Evolutionary conservation across 2,329 filamentous ascomycete genomes (phyloP).

Genomic region (Celoporthe dispersa): DNA sequence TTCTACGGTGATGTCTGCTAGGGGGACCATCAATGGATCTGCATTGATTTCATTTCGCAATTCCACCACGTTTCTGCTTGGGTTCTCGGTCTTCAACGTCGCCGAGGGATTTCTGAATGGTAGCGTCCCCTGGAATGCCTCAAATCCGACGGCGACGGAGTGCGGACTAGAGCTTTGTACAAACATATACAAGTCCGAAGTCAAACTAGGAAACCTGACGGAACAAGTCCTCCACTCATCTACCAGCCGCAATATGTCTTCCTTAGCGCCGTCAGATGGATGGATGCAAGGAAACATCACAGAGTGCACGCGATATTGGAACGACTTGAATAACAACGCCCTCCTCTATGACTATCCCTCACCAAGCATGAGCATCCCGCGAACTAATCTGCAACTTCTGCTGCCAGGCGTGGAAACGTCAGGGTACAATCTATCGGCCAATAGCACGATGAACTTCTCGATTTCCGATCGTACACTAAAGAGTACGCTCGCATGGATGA

Average conservation of each 20-base stretch:
- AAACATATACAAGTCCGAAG: not conserved
- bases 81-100: not conserved
- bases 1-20: not conserved
- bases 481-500: not conserved
- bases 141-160: not conserved
- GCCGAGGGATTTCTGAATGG: not conserved
- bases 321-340: not conserved
- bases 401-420: not conserved
- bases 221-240: not conserved
- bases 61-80: not conserved
- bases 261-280: not conserved
- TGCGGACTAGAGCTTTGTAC: constrained; percentile 1
- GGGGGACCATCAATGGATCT: not conserved
- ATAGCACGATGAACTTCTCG: not conserved
- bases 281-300: not conserved
- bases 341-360: not conserved
- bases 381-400: not conserved
- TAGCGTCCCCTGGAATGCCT: not conserved
- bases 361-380: not conserved
- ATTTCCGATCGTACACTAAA: constrained; percentile 1
- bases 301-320: not conserved
- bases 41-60: not conserved
- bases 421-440: not conserved
- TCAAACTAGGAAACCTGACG: not conserved
- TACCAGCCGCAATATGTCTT: not conserved